phyloP scores from a whole-genome alignment of 345 rosid species.

The Turnera subulata region DNA sequence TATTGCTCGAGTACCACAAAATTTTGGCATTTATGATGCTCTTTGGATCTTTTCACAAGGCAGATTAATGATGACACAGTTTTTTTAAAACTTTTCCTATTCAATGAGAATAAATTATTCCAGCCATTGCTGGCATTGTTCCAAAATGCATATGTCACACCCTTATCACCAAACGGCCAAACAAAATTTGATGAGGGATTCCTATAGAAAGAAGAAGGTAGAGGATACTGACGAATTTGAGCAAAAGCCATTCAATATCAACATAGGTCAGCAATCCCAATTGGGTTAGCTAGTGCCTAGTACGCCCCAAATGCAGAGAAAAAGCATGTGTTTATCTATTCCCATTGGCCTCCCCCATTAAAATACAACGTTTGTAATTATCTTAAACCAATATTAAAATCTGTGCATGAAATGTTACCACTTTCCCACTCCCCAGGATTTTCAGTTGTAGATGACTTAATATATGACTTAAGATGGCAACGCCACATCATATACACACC shows the following conservation, averaged over 20 bases:
- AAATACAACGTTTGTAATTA: constrained; percentile 16
- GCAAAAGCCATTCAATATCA: neutral
- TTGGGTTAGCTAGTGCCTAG: constrained; percentile 9
- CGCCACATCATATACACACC: constrained; percentile 28
- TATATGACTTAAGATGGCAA: constrained; percentile 16
- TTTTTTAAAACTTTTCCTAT: no score
- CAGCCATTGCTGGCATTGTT: neutral
- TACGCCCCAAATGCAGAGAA: constrained; percentile 9
- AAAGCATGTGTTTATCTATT: constrained; percentile 21
- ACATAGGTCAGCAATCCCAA: constrained; percentile 17
- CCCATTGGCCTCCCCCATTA: neutral
- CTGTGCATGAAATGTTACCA: constrained; percentile 12
- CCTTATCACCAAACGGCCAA: constrained; percentile 25
- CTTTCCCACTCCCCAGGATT: constrained; percentile 21
- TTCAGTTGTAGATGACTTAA: constrained; percentile 28
- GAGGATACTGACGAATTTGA: constrained; percentile 2
- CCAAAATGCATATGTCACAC: neutral
- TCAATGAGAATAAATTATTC: no score
- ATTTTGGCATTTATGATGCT: no score
- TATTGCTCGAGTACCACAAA: no score
- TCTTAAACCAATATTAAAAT: constrained; percentile 2
- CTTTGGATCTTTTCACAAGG: no score
- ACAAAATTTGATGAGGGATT: constrained; percentile 14
- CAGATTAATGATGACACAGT: no score
- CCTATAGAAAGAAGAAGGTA: neutral